A percentile compares a stretch with the other conserved stretches of the same genome.
phyloP scores from a whole-genome alignment of 352 stramenopile species.

The Aphanomyces cochlioides region DNA sequence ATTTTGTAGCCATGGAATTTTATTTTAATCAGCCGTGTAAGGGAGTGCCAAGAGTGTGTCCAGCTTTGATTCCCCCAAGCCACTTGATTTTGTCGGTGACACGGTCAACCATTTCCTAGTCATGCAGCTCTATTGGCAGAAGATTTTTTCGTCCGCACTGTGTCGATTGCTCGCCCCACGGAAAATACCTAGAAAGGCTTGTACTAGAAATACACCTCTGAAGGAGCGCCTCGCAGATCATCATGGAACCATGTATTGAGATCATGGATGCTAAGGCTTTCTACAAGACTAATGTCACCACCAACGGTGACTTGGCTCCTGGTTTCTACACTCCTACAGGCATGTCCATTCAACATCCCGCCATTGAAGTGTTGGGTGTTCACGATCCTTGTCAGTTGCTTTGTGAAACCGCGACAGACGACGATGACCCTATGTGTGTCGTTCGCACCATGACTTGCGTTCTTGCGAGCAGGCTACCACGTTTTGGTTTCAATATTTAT shows the following conservation, averaged over 20 bases:
- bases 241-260: slow-evolving; percentile 74
- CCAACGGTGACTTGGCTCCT: slow-evolving; percentile 66
- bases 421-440: slow-evolving; percentile 81
- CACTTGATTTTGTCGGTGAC: slow-evolving; percentile 52
- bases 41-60: too few relatives aligned
- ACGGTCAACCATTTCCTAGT: slow-evolving; percentile 67
- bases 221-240: slow-evolving; percentile 67
- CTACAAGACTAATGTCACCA: slow-evolving; percentile 82
- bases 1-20: too few relatives aligned
- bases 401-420: slow-evolving; percentile 74
- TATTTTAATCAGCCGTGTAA: too few relatives aligned
- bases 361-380: slow-evolving; percentile 46
- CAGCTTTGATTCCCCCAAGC: slow-evolving; percentile 45
- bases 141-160: slow-evolving; percentile 65
- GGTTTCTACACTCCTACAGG: slow-evolving; percentile 55
- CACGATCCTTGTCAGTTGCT: slow-evolving; percentile 48
- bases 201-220: slow-evolving; percentile 74
- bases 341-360: slow-evolving; percentile 55
- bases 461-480: too few relatives aligned
- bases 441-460: too few relatives aligned
- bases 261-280: slow-evolving; percentile 79
- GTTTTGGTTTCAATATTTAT: too few relatives aligned
- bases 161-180: slow-evolving; percentile 60
- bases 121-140: slow-evolving; percentile 52
- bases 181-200: slow-evolving; percentile 74